Percentiles rank a stretch among this genome's conserved stretches.
These are phyloP conservation scores for Pseudogymnoascus sp. DNA, from an alignment of 2,329 filamentous ascomycete genomes.

Conservation along the genomic window DNA sequence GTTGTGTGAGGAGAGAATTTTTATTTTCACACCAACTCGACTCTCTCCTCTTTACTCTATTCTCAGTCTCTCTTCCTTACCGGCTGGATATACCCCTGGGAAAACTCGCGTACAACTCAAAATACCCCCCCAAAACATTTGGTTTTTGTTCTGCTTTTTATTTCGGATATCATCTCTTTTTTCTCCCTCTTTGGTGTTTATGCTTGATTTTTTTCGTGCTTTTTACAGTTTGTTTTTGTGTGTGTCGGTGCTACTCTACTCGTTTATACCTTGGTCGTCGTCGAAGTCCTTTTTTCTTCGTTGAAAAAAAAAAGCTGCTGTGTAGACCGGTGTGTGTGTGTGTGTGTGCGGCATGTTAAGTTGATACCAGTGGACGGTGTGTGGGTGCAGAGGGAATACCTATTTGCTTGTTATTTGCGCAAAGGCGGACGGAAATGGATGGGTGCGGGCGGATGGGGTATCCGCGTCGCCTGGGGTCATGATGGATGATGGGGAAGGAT, in stretches of 20 bases:
- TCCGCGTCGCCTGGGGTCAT: background rate
- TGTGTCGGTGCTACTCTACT: background rate
- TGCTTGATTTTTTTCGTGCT: background rate
- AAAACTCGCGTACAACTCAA: slow-evolving; percentile 11
- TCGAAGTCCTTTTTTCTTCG: background rate
- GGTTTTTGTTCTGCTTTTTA: slow-evolving; percentile 2
- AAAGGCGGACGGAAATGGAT: background rate
- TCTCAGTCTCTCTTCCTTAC: slow-evolving; percentile 8
- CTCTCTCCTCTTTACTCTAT: background rate
- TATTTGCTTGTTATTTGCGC: slow-evolving; percentile 12
- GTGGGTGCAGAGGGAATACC: slow-evolving; percentile 1
- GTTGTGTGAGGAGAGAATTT: background rate
- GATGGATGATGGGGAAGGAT: background rate
- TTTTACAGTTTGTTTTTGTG: background rate
- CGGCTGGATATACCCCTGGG: slow-evolving; percentile 13
- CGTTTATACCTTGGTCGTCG: slow-evolving; percentile 7
- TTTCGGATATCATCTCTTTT: slow-evolving; percentile 7
- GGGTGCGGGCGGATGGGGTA: background rate
- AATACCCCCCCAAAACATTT: background rate
- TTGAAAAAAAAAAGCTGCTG: background rate
- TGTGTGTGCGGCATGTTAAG: background rate
- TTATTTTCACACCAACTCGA: background rate
- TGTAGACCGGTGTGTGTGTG: background rate
- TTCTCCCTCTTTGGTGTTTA: background rate
- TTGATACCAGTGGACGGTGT: slow-evolving; percentile 6